Evolutionary conservation across 1,284 basidiomycete species (phyloP), one percentile per base, ranked within the genome.

Genomic region (Neonothopanus nambi): DNA sequence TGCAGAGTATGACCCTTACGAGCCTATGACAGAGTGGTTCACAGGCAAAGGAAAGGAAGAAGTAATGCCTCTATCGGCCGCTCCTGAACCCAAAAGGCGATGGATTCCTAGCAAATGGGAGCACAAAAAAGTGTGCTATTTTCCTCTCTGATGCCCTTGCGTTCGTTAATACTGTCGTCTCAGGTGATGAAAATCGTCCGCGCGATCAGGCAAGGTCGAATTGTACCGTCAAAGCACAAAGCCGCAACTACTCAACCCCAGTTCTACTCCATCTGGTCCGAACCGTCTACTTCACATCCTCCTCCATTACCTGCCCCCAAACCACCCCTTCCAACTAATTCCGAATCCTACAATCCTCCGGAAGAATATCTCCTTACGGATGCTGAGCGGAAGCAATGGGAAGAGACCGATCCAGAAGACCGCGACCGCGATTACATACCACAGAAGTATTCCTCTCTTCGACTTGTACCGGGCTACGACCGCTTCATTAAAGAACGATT

Each of bases 41-140:
- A 98, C 97, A 6, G 94, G 94, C 8, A 89, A 95, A 70, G 95
- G 94, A 30, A 93, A 93, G 68, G 91, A 97, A 67, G 91, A 95
- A 73, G 74, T 89, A 39, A 98, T 94, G 89, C 96, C 97, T 24
- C 74, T 99, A 17, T 92, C 89, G 26, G 86, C 85, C 36, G 90
- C 91, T 15, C 93, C 95, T 1, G 95, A 99, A 70, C 97, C 97
- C 18, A 99, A 99, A 74, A 83, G 93, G 49, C 84, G 97, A 51
- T 99, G 96, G 85, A 84, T 98, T 5, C 93, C 96, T 12, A 96
- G 93, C 75, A 99, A 97, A 79, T 99, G 97, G 97, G 97, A 99
- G 75, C 98, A 98, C 75, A 89, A 98, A 80, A 99, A 99, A 84
- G 94, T 91, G 63, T 56, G 71, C 54, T 3, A n/a, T 35, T 28